phyloP scores from a whole-genome alignment of 2,329 filamentous ascomycete genomes.

The Zymoseptoria passerinii region DNA sequence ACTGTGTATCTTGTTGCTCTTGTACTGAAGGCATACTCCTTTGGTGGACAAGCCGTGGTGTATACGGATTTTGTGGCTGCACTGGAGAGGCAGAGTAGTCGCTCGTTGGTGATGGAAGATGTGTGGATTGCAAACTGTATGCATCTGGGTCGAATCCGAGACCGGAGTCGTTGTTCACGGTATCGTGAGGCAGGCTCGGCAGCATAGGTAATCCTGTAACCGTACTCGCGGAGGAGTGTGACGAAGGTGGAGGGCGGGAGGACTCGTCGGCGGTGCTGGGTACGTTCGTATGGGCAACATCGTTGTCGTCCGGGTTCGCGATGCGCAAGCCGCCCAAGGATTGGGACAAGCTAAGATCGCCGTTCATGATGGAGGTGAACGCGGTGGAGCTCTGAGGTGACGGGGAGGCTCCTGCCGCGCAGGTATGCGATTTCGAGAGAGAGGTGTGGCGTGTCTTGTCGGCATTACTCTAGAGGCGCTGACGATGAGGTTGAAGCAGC shows the following conservation, averaged over 20 bases:
- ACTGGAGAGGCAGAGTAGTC: constrained; percentile 7
- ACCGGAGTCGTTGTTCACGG: constrained; percentile 26
- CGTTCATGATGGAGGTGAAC: constrained; percentile 58
- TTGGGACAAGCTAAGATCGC: constrained; percentile 84
- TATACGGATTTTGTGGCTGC: constrained; percentile 2
- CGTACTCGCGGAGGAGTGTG: constrained; percentile 31
- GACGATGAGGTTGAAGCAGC: not conserved
- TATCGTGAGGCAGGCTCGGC: constrained; percentile 28
- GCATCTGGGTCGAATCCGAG: constrained; percentile 36
- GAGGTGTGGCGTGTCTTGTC: not conserved
- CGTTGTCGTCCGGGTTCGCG: constrained; percentile 80
- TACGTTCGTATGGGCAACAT: constrained; percentile 14
- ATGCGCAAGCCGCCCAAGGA: constrained; percentile 91
- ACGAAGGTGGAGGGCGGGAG: constrained; percentile 23
- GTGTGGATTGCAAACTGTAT: constrained; percentile 26
- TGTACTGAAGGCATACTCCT: constrained; percentile 38
- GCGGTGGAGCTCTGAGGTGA: not conserved
- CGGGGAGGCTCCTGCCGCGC: not conserved
- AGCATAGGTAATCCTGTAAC: constrained; percentile 28
- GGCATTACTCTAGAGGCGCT: not conserved
- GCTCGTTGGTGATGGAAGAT: constrained; percentile 4
- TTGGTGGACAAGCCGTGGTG: constrained; percentile 32
- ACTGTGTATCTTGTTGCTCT: constrained; percentile 32
- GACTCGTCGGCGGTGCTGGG: constrained; percentile 7
- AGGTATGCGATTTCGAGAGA: not conserved